phyloP scores from a whole-genome alignment of 495 filamentous ascomycete genomes.

The Trichoderma reesei region DNA sequence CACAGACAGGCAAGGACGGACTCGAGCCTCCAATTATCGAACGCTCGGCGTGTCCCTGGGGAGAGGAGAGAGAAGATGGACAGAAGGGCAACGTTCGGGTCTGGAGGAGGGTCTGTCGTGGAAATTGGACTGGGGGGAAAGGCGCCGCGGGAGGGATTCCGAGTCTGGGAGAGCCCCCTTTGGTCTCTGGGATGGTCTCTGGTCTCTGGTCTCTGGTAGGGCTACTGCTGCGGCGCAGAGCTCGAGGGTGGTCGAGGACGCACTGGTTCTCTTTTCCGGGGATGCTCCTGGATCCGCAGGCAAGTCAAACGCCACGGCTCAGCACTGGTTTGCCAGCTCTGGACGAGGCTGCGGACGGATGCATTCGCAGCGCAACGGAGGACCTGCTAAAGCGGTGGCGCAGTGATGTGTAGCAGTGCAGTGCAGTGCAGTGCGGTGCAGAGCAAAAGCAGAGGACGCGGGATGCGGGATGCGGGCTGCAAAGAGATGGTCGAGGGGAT shows the following conservation, averaged over 20 bases:
- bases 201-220: no score
- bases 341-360: background rate
- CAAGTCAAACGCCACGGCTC: background rate
- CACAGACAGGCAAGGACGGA: conserved; percentile 2
- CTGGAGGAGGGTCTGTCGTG: background rate
- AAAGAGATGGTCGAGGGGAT: background rate
- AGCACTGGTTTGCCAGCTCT: conserved; percentile 7
- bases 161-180: conserved; percentile 3
- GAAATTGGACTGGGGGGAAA: background rate
- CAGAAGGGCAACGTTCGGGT: background rate
- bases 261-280: background rate
- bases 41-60: background rate
- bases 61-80: background rate
- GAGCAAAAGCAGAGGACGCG: background rate
- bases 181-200: no score
- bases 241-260: no score
- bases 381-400: background rate
- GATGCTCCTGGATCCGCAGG: background rate
- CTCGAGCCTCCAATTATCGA: background rate
- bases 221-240: no score
- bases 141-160: background rate
- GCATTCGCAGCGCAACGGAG: conserved; percentile 1
- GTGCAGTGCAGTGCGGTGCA: conserved; percentile 1
- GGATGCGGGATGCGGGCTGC: background rate
- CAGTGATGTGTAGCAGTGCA: no score